phyloP scores from a whole-genome alignment of 2,329 filamentous ascomycete genomes.

The Microcyclosporella mali region DNA sequence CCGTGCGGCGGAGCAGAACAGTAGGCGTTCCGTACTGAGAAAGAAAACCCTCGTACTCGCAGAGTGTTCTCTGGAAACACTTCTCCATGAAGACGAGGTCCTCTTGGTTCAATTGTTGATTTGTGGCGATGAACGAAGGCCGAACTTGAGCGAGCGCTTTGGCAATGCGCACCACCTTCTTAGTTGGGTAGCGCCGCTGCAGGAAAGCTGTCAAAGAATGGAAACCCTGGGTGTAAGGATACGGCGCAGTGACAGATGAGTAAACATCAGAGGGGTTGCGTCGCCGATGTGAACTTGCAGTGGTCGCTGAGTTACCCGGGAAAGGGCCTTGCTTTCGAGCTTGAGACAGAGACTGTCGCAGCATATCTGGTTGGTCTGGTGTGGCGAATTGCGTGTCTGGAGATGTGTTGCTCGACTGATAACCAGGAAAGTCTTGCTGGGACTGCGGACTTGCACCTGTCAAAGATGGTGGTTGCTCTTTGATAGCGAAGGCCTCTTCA shows the following conservation, averaged over 20 bases:
- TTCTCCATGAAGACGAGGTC: slow-evolving; percentile 98
- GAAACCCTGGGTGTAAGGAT: slow-evolving; percentile 84
- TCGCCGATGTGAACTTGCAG: slow-evolving; percentile 42
- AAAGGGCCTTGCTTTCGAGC: slow-evolving; percentile 26
- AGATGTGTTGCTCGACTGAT: slow-evolving; percentile 27
- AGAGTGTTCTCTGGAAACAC: slow-evolving; percentile 85
- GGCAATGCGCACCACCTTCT: slow-evolving; percentile 74
- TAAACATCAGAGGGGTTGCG: slow-evolving; percentile 81
- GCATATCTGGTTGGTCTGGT: slow-evolving; percentile 26
- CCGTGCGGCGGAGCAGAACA: slow-evolving; percentile 83
- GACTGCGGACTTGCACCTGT: slow-evolving; percentile 54
- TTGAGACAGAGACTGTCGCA: slow-evolving; percentile 29
- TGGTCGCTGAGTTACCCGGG: slow-evolving; percentile 25
- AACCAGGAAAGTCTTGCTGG: slow-evolving; percentile 43
- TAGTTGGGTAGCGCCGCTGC: slow-evolving; percentile 68
- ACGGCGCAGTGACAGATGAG: slow-evolving; percentile 80
- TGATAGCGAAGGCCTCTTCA: slow-evolving; percentile 54
- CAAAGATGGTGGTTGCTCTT: slow-evolving; percentile 50
- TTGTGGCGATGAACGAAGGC: slow-evolving; percentile 87
- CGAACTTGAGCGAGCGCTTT: slow-evolving; percentile 84
- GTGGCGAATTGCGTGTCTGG: slow-evolving; percentile 28
- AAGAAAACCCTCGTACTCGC: slow-evolving; percentile 91
- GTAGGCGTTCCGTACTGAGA: slow-evolving; percentile 83
- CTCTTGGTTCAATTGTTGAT: slow-evolving; percentile 76
- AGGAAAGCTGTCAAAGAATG: slow-evolving; percentile 80